Evolutionary conservation across 2,329 filamentous ascomycete species (phyloP), one percentile per base, ranked within the genome.

Genomic region (Trichoderma asperellum): DNA sequence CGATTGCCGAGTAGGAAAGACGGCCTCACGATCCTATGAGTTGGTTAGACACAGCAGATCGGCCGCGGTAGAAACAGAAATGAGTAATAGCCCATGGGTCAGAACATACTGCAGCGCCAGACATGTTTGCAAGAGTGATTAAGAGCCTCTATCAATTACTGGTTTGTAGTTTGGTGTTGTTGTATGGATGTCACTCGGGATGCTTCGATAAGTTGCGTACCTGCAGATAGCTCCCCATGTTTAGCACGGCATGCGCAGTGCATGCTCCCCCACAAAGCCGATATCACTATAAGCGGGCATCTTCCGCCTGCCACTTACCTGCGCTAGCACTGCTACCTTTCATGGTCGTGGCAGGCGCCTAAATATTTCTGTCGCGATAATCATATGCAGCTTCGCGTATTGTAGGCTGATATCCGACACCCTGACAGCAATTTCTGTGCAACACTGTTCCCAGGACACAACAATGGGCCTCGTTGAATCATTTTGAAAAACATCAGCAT

Each of bases 1-100:
- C 80, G 94, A 97, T 86, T 99, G 96, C 77, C 96, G 93, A 79
- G 96, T 99, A 77, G 96, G 93, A 83, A 99, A 99, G 83, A 99
- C 95, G 78, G 94, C 88, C 84, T 99, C 96, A 81, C 96, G 90
- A 81, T 95, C 93, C 94, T 97, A 62, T 18, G 35, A 7, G 34
- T 55, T n/a, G 18, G 43, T 76, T 47, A 76, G 74, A 57, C 53
- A 58, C 53, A 58, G 65, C 68, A 40, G 29, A 18, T 58, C 29
- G n/a, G 21, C 6, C 29, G 27, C n/a, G 5, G 14, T 10, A 18
- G 5, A 12, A 24, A 10, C 27, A 59, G 16, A 24, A 49, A 18
- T 11, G 14, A 12, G n/a, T 29, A 1, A 16, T 27, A 12, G 37
- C 47, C 47, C 10, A 11, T n/a, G 27, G 18, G 21, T 11, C 11